Conservation (phyloP, 2,329 filamentous ascomycete species). For the Talaromyces sp. region DNA sequence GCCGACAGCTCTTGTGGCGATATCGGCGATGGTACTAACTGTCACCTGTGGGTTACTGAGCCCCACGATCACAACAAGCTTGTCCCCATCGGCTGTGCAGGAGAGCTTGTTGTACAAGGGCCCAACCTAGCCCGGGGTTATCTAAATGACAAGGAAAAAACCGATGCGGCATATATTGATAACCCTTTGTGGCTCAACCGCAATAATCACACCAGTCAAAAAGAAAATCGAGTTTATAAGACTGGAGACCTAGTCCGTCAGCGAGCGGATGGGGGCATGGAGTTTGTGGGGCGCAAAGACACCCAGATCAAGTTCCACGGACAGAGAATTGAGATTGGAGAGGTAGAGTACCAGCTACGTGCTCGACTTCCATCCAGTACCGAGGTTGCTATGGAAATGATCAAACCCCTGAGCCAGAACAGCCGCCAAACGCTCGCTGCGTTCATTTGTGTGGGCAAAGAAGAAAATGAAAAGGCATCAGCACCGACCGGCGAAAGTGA, state of each 20-base stretch:
- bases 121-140: slow-evolving; percentile 25
- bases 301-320: slow-evolving; percentile 38
- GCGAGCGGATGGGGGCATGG: slow-evolving; percentile 31
- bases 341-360: slow-evolving; percentile 26
- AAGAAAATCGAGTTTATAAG: slow-evolving; percentile 33
- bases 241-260: slow-evolving; percentile 25
- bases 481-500: not conserved
- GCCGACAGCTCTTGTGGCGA: slow-evolving; percentile 28
- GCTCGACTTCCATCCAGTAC: not conserved
- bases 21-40: slow-evolving; percentile 35
- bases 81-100: slow-evolving; percentile 32
- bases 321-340: slow-evolving; percentile 38
- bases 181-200: not conserved
- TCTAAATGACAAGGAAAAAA: not conserved
- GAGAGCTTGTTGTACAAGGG: slow-evolving; percentile 39
- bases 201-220: not conserved
- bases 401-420: not conserved
- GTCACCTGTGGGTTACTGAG: slow-evolving; percentile 41
- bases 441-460: not conserved
- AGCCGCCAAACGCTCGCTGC: not conserved
- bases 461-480: not conserved
- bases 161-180: not conserved
- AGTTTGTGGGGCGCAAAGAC: slow-evolving; percentile 28
- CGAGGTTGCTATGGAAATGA: not conserved
- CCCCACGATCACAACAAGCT: slow-evolving; percentile 37